Conservation (phyloP, 2,329 filamentous ascomycete genomes). For the Aphanoascus verrucosus region DNA sequence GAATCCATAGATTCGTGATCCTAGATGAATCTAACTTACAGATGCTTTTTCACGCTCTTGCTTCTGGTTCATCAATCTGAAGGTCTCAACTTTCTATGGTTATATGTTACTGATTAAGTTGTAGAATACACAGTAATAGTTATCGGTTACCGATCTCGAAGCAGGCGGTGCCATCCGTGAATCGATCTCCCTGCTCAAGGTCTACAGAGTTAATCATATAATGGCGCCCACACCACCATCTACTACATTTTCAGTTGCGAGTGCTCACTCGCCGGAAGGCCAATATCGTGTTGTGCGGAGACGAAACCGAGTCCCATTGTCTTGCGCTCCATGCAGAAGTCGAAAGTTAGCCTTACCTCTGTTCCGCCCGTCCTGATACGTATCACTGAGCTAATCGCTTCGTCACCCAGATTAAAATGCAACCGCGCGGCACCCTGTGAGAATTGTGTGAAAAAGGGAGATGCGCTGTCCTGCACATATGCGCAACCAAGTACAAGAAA, state of each 20-base stretch:
- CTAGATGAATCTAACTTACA: too few relatives aligned
- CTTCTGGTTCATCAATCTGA: too few relatives aligned
- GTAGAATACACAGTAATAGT: too few relatives aligned
- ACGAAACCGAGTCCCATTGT: conserved; percentile 81
- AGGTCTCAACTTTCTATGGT: too few relatives aligned
- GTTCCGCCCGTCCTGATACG: conserved; percentile 4
- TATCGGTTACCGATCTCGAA: neutral
- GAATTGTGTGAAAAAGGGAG: conserved; percentile 83
- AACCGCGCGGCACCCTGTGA: conserved; percentile 84
- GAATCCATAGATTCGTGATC: too few relatives aligned
- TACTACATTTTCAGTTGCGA: conserved; percentile 58
- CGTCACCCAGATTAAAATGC: conserved; percentile 60
- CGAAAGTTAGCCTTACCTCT: conserved; percentile 57
- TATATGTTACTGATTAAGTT: too few relatives aligned
- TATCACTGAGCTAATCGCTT: conserved; percentile 11
- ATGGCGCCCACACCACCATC: conserved; percentile 36
- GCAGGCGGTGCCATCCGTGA: neutral
- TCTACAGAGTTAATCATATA: neutral
- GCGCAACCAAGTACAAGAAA: conserved; percentile 72
- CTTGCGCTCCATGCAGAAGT: conserved; percentile 80
- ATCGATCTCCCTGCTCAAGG: conserved; percentile 16
- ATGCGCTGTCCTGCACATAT: conserved; percentile 74
- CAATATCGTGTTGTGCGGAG: conserved; percentile 83
- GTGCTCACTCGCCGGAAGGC: conserved; percentile 68
- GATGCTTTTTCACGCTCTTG: too few relatives aligned